These are phyloP conservation scores for Gaultheria prostrata DNA, from an alignment of 148 eudicot species.

Conservation along the genomic window DNA sequence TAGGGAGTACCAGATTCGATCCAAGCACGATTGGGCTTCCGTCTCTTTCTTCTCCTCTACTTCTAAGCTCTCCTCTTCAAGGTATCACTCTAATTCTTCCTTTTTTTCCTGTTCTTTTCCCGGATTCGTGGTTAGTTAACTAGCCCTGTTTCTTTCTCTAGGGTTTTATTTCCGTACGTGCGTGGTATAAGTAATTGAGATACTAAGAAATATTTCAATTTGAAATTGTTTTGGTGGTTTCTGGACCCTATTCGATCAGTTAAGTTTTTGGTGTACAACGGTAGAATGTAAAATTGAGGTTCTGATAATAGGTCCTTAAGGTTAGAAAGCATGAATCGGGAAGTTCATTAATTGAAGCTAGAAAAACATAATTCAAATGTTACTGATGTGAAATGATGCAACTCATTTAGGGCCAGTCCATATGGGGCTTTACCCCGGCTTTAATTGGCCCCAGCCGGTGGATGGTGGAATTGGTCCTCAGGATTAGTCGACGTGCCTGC, in stretches of 20 bases:
- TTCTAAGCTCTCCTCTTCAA: slow-evolving; percentile 55
- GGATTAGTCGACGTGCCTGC: too few relatives aligned
- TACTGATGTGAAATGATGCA: too few relatives aligned
- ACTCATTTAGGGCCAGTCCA: too few relatives aligned
- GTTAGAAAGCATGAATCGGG: not conserved
- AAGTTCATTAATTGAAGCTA: not conserved
- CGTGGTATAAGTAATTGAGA: not conserved
- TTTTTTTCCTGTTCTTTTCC: not conserved
- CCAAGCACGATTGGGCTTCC: slow-evolving; percentile 87
- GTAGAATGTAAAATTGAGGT: not conserved
- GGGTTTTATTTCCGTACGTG: not conserved
- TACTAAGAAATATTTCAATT: not conserved
- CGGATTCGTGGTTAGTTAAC: too few relatives aligned
- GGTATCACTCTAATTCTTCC: slow-evolving; percentile 34
- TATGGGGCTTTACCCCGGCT: too few relatives aligned
- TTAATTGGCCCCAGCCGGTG: too few relatives aligned
- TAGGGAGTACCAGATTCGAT: slow-evolving; percentile 87
- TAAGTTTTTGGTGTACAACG: not conserved
- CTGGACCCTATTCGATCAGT: slow-evolving; percentile 2
- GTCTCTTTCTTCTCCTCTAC: slow-evolving; percentile 77
- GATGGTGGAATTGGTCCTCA: too few relatives aligned
- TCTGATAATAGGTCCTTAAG: not conserved
- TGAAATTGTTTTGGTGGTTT: not conserved
- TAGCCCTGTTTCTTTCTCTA: not conserved
- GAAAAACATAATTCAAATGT: not conserved